Base-by-base conservation (phyloP, 1,139 yeast species). In the Hansenula sp. region DNA sequence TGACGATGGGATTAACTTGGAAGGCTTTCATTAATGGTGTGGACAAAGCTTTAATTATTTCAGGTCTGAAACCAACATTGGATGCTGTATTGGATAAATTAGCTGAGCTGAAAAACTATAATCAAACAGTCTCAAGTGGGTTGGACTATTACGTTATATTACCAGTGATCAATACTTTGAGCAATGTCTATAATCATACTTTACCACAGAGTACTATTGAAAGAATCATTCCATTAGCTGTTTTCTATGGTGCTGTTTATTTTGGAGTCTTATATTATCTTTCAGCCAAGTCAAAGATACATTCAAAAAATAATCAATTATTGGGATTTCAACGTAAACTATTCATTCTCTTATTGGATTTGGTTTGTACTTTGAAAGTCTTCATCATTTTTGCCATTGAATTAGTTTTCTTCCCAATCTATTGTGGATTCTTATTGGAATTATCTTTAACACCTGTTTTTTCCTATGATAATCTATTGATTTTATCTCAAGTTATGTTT, bases 371-470 rank as follows among this genome's bases (percentile, higher is more conserved):
- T 3, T 60, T 84, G 18, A 91, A 91, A 61, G 95, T 91, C 9
- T 78, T 87, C 48, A 58, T 76, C 8, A 76, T 93, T 15, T 85
- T 91, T 59, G 77, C 84, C 7, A 77, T 89, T 47, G 99, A 93
- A 61, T 73, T 91, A 41, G 74, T 87, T 21, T 70, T 84, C 8
- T 93, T 93, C 67, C 99, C 99, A 0, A 73, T 87, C 0, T 81
- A 81, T 54, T 90, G 97, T 59, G 99, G 99, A 1, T 66, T 80
- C 55, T 72, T 90, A 54, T 64, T 91, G 33, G 93, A 87, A 54
- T 69, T 85, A 47, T 83, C 91, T 12, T 51, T 81, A 4, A 74
- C 82, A 2, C 89, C 93, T 2, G 56, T 83, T 9, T 55, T 77
- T 5, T 59, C 58, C 5, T 33, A 46, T 15, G 42, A 51, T 11